Base-by-base conservation (phyloP, 2,329 filamentous ascomycete genomes). In the Aspergillus sojae region DNA sequence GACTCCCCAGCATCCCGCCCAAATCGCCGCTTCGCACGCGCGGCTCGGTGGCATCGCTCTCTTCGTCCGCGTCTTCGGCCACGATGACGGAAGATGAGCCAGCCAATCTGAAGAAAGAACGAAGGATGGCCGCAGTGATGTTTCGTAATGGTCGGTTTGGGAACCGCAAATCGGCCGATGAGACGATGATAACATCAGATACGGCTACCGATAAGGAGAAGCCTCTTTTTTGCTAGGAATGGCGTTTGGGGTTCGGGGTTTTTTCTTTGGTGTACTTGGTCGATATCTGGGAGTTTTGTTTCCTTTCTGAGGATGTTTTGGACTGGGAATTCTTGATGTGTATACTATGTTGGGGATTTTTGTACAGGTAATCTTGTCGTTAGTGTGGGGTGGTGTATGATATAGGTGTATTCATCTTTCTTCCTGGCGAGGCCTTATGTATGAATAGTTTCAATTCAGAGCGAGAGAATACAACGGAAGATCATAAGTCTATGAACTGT, bases 161-260 rank as follows among this genome's bases (percentile, higher is more conserved):
- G 5, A 36, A 14, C 10, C 26, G 28, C 12, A 32, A 39, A n/a
- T 55, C 32, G 14, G 11, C 14, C 28, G 41, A 61, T 23, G 59
- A 34, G 34, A 19, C 26, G 21, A 16, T 45, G 54, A 19, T 19
- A 21, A 19, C n/a, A 12, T n/a, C 2, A 50, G 39, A 28, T 26
- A 62, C 32, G 10, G 26, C 46, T 28, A 30, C 14, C 5, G 53
- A 11, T n/a, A 53, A 36, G n/a, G 55, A 52, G 28, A 54, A 55
- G 60, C 41, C 57, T 66, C 62, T 70, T 70, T 70, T 70, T 70
- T 66, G 46, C 56, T 68, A 69, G 52, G 41, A 48, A 64, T 57
- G 67, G 67, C 61, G 67, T 70, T 64, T 61, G 67, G 67, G 62
- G 66, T 64, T 61, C 62, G 50, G 58, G 50, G 60, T 26, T 63